Base-by-base conservation (phyloP, 768 basidiomycete genomes). In the Termitomyces sp. region DNA sequence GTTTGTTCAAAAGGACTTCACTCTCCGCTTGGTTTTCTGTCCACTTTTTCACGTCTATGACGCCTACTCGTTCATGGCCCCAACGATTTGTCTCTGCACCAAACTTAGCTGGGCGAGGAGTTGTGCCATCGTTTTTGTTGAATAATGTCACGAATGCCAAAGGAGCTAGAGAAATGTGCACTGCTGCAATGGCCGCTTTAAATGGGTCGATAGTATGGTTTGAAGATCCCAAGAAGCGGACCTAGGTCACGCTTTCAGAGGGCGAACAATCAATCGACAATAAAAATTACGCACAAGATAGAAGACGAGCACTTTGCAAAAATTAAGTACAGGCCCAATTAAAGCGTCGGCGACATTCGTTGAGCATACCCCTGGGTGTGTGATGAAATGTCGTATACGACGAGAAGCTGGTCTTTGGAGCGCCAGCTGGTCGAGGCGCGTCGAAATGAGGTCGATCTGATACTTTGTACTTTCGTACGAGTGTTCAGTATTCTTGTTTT, bases 381-480 rank as follows among this genome's bases (percentile, higher is more conserved):
- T 77, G 51, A 82, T 67, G 57, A 89, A 73, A 67, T 93, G 89
- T 45, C 85, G 77, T 20, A 81, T 69, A 13, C 57, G 68, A 53
- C 65, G 70, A 26, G 60, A 56, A 18, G 66, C 51, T 18, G 57
- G 24, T 56, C 67, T 62, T 51, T 68, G 66, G 7, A 72, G 61
- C 20, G 82, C 76, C 5, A 69, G 67, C 31, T 66, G 73, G 57
- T 88, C 83, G 48, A 94, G 75, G 45, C 76, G 70, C 1, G 81
- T 71, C 1, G 78, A 76, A 42, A 92, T 73, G 48, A 93, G 67
- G 65, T 92, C 89, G 26, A 85, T 84, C 71, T 92, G 86, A 65
- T 88, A 92, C 69, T 94, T 94, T 12, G 82, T 77, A 39, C 73
- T 76, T 64, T 89, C 81, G 65, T 93, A 94, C 0, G 89, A 82